Evolutionary conservation across 169 alveolate species (phyloP).

Genomic region (Eimeria falciformis): DNA sequence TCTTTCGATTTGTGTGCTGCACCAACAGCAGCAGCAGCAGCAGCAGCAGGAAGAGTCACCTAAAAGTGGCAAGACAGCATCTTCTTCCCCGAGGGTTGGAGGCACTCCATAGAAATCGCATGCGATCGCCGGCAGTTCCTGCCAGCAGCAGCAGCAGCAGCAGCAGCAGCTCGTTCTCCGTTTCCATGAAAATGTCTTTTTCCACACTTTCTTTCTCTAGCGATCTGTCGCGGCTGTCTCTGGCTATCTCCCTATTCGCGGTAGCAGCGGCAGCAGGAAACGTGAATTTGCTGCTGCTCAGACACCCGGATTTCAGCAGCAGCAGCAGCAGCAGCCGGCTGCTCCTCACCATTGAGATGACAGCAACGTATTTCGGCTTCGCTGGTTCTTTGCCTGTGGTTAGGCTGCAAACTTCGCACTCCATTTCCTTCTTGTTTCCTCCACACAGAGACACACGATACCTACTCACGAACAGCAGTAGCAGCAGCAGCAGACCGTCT

Average conservation of each 20-base stretch:
- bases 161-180: not conserved
- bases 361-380: not conserved
- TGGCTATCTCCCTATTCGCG: not conserved
- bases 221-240: not conserved
- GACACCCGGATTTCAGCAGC: not conserved
- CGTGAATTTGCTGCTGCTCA: not conserved
- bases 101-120: not conserved
- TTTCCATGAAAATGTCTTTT: too few species aligned
- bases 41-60: slow-evolving; percentile 8
- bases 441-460: not conserved
- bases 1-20: not conserved
- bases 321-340: not conserved
- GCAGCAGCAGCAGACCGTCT: not conserved
- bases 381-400: not conserved
- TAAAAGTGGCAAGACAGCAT: not conserved
- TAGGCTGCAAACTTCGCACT: not conserved
- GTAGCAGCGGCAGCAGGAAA: not conserved
- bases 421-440: not conserved
- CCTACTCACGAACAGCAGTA: not conserved
- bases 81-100: not conserved
- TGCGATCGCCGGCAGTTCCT: not conserved
- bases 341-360: not conserved
- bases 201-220: not conserved
- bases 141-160: slow-evolving; percentile 22
- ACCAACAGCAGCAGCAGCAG: slow-evolving; percentile 19